These are phyloP conservation scores for Discostella pseudostelligera DNA, from an alignment of 108 stramenopile genomes.

Conservation along the genomic window DNA sequence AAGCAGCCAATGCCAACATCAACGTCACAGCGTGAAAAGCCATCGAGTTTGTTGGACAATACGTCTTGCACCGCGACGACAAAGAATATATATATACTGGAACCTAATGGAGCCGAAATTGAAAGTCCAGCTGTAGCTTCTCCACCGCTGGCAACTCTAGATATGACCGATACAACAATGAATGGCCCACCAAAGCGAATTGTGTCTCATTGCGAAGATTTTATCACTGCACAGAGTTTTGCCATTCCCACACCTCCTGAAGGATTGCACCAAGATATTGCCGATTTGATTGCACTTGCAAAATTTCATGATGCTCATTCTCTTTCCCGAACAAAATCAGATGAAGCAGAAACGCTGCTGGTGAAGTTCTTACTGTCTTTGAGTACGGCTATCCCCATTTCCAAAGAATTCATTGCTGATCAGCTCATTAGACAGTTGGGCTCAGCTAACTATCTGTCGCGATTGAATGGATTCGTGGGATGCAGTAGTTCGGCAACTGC, in stretches of 20 bases:
- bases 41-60: conserved; percentile 21
- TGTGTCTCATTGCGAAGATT: neutral
- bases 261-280: conserved; percentile 19
- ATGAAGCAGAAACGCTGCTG: conserved; percentile 9
- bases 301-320: conserved; percentile 34
- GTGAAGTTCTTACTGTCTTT: conserved; percentile 49
- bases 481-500: conserved; percentile 23
- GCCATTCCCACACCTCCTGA: conserved; percentile 26
- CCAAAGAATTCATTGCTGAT: conserved; percentile 53
- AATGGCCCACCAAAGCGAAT: conserved; percentile 1
- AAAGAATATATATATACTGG: neutral
- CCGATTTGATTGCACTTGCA: conserved; percentile 24
- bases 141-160: conserved; percentile 10
- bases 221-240: conserved; percentile 16
- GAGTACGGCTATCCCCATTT: conserved; percentile 68
- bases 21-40: conserved; percentile 18
- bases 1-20: neutral
- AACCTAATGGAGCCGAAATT: conserved; percentile 2
- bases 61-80: neutral
- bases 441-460: conserved; percentile 30
- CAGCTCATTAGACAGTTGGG: conserved; percentile 54
- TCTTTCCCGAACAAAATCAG: conserved; percentile 6
- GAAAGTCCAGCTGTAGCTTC: conserved; percentile 6
- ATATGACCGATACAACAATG: neutral
- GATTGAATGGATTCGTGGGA: conserved; percentile 17